These are phyloP conservation scores for Cicer cuneatum DNA, from an alignment of 306 rosid genomes.

Conservation along the genomic window DNA sequence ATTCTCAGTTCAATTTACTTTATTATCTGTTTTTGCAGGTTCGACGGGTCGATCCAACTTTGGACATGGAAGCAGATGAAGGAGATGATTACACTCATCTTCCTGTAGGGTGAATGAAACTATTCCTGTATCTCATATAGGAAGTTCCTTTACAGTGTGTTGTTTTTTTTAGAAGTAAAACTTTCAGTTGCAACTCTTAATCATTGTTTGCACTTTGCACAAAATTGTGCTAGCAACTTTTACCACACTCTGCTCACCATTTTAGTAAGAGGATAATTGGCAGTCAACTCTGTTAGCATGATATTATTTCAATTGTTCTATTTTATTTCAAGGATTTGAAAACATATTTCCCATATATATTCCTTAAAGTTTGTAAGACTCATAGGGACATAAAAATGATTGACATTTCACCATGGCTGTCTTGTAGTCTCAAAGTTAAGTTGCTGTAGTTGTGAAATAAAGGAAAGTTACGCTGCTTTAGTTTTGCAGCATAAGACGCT, in stretches of 20 bases:
- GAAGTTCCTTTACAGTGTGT: conserved; percentile 12
- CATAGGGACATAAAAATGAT: too few relatives aligned
- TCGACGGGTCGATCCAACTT: conserved; percentile 89
- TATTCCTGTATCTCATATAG: conserved; percentile 46
- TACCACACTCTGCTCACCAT: neutral
- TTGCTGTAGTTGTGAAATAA: neutral
- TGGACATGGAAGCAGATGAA: conserved; percentile 97
- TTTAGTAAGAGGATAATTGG: conserved; percentile 24
- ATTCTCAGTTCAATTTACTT: conserved; percentile 39
- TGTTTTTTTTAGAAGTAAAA: conserved; percentile 1
- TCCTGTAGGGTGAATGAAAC: conserved; percentile 74
- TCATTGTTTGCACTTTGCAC: neutral
- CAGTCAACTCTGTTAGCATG: conserved; percentile 27
- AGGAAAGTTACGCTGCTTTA: neutral
- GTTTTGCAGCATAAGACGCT: neutral
- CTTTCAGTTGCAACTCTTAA: conserved; percentile 23
- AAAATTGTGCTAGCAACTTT: conserved; percentile 14
- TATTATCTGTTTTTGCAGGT: conserved; percentile 56
- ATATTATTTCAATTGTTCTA: neutral
- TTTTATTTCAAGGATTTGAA: neutral
- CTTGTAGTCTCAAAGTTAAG: too few relatives aligned
- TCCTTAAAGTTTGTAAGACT: neutral
- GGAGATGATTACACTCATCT: conserved; percentile 98
- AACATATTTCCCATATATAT: neutral
- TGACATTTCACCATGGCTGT: too few relatives aligned